Percentiles rank a stretch among this genome's conserved stretches.
Conservation (phyloP, 2,329 filamentous ascomycete species). For the Epichloe uncinata region DNA sequence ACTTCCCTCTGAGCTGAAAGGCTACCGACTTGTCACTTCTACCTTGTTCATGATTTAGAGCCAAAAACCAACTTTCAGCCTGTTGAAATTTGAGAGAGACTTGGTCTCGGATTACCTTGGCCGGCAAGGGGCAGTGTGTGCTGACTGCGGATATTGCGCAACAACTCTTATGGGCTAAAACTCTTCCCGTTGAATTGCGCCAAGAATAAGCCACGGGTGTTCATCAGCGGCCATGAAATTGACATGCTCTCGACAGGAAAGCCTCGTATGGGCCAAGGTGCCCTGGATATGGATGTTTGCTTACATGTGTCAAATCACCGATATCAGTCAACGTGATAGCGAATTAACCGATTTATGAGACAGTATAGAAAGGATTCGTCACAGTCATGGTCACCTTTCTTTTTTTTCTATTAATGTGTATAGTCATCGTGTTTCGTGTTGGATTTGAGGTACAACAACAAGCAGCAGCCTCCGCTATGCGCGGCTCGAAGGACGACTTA, state of each 20-base stretch:
- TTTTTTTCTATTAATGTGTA: no score
- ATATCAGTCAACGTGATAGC: background rate
- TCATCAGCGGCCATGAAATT: background rate
- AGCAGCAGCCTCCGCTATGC: no score
- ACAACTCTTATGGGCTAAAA: background rate
- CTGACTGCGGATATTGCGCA: background rate
- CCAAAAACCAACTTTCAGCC: no score
- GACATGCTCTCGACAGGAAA: background rate
- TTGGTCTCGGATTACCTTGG: no score
- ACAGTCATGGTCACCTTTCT: no score
- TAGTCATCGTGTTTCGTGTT: no score
- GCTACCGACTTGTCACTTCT: background rate
- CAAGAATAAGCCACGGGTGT: background rate
- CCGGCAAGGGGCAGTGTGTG: no score
- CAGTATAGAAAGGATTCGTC: background rate
- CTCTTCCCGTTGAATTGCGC: background rate
- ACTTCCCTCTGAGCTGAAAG: background rate
- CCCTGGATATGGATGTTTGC: background rate
- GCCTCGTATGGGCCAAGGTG: background rate
- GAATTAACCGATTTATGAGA: background rate
- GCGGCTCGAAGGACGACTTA: no score
- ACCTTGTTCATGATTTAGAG: background rate
- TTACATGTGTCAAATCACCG: background rate
- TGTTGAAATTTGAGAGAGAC: no score
- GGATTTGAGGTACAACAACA: no score